These are phyloP conservation scores for Colletotrichum sansevieriae DNA, from an alignment of 2,329 filamentous ascomycete species.

Conservation along the genomic window DNA sequence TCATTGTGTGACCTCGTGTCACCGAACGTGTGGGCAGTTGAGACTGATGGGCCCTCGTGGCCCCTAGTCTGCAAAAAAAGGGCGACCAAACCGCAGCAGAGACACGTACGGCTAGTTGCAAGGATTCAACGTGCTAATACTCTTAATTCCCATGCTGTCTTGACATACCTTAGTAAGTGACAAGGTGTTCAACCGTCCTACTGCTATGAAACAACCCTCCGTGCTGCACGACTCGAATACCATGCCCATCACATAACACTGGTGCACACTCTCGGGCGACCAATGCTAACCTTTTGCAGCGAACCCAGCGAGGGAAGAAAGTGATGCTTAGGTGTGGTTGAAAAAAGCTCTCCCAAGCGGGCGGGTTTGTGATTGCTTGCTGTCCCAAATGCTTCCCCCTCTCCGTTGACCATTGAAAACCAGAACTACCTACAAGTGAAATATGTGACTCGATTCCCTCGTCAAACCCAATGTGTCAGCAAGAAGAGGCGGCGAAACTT, in stretches of 20 bases:
- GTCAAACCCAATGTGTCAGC: constrained; percentile 21
- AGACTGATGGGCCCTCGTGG: constrained; percentile 17
- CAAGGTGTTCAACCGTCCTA: neutral
- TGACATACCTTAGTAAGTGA: constrained; percentile 3
- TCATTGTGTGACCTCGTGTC: constrained; percentile 14
- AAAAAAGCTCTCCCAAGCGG: constrained; percentile 15
- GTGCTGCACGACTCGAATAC: constrained; percentile 14
- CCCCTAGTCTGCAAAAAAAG: neutral
- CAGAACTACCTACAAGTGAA: constrained; percentile 34
- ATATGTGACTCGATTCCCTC: constrained; percentile 34
- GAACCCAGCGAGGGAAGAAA: neutral
- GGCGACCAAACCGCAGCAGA: neutral
- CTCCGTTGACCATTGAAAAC: constrained; percentile 17
- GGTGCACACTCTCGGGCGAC: neutral
- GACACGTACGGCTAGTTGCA: constrained; percentile 9
- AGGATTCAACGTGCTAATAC: constrained; percentile 17
- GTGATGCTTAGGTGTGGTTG: constrained; percentile 16
- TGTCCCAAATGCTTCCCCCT: constrained; percentile 28
- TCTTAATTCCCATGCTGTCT: constrained; percentile 11
- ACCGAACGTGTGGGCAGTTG: constrained; percentile 21
- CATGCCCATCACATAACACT: neutral
- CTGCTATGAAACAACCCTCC: constrained; percentile 27
- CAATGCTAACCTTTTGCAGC: neutral
- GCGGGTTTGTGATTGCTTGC: constrained; percentile 35
- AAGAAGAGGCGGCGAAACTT: neutral